Base-by-base conservation (phyloP, 106 monocot genomes). In the Apostasia ramifera region DNA sequence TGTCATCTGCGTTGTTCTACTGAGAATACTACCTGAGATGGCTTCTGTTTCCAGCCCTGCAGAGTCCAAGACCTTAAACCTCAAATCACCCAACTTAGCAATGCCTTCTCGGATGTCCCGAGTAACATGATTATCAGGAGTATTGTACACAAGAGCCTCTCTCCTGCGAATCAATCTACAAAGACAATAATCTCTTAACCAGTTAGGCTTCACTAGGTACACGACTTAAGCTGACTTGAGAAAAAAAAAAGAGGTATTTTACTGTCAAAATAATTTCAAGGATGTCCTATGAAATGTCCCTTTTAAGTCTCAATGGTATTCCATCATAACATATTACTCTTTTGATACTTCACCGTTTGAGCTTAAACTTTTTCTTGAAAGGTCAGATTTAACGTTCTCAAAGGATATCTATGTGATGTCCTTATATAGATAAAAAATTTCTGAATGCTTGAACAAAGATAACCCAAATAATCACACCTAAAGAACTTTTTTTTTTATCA, bases 61-160 rank as follows among this genome's bases (percentile, higher is more conserved):
- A 6, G 93, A 99, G 43, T 99, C 98, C 71, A 99, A 66, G 47
- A 99, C 98, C 46, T 85, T 73, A 73, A 99, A 99, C 66, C 98
- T 81, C 71, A 99, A 70, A 76, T 99, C 93, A 26, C 90, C 90
- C 1, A 93, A 75, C 80, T 93, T 99, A 26, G 87, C 98, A 63
- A 99, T 78, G 13, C 98, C 98, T 66, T 93, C 90, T 42, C 98
- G 77, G 55, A 99, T 81, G 66, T 99, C 98, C 46, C 98, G 76
- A 2, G 98, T 99, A 48, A 99, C 98, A 61, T 93, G 98, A 65
- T 88, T 87, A 43, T 78, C 85, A 1, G 98, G 98, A 1, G 98
- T 98, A 69, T 98, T 98, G 72, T 90, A 93, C 55, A 98, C 98
- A 11, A 98, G 83, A 4, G 98, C 93, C 46, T 93, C 93, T 71